Percentiles rank a stretch among this genome's conserved stretches.
Conservation (phyloP, 306 rosid genomes). For the Phaseolus lunatus region DNA sequence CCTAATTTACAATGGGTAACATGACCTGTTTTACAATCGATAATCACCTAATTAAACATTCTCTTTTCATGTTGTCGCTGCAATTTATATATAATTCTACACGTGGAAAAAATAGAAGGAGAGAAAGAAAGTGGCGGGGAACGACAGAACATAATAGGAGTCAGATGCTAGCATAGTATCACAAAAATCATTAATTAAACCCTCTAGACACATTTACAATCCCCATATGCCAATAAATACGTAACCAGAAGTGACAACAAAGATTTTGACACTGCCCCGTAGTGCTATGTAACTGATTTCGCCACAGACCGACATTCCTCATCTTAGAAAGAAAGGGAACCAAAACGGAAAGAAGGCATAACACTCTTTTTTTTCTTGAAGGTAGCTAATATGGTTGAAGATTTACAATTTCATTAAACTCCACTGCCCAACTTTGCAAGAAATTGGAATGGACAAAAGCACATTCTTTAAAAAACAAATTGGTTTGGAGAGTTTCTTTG, state of each 20-base stretch:
- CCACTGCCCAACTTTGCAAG: too few species aligned
- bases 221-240: too few species aligned
- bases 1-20: not conserved
- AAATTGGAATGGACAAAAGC: too few species aligned
- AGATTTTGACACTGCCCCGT: slow-evolving; percentile 21
- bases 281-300: not conserved
- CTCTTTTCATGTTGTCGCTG: not conserved
- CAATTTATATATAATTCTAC: not conserved
- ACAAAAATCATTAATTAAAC: too few species aligned
- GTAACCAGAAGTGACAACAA: slow-evolving; percentile 27
- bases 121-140: slow-evolving; percentile 1
- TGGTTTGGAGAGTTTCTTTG: slow-evolving; percentile 1
- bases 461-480: not conserved
- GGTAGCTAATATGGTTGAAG: too few species aligned
- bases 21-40: not conserved
- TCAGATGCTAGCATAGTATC: too few species aligned
- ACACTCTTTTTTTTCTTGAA: too few species aligned
- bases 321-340: slow-evolving; percentile 29
- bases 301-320: slow-evolving; percentile 16
- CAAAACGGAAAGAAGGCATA: not conserved
- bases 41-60: not conserved
- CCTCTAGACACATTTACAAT: too few species aligned
- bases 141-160: not conserved
- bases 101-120: not conserved
- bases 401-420: too few species aligned